Conservation (phyloP, 768 basidiomycete species). For the Rhizopogon rudus region DNA sequence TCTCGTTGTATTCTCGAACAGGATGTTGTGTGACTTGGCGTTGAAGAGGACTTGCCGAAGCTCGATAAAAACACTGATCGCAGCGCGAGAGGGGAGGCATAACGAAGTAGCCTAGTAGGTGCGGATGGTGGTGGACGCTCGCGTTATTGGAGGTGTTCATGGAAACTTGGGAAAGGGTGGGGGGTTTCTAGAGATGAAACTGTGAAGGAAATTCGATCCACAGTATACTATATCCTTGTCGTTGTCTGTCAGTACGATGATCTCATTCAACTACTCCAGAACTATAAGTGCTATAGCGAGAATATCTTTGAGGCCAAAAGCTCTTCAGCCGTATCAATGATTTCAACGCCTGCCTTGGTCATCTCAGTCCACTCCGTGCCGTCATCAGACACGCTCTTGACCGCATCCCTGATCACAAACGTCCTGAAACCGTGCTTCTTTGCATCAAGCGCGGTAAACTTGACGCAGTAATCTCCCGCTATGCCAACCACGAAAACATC, state of each 20-base stretch:
- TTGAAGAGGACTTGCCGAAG: too few relatives aligned
- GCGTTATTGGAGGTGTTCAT: too few relatives aligned
- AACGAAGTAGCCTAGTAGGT: too few relatives aligned
- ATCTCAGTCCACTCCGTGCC: conserved; percentile 34
- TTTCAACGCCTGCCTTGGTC: conserved; percentile 28
- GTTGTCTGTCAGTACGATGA: neutral
- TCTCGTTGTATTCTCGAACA: too few relatives aligned
- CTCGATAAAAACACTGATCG: too few relatives aligned
- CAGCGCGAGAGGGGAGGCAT: too few relatives aligned
- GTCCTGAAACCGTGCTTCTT: conserved; percentile 41
- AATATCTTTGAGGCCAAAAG: conserved; percentile 9
- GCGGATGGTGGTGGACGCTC: too few relatives aligned
- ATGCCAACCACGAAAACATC: conserved; percentile 63
- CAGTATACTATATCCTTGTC: too few relatives aligned
- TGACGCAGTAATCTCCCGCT: conserved; percentile 79
- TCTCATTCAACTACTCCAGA: neutral
- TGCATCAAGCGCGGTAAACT: conserved; percentile 51
- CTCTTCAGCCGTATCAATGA: conserved; percentile 25
- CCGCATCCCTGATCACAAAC: conserved; percentile 46
- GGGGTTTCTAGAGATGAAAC: too few relatives aligned
- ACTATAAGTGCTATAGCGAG: neutral
- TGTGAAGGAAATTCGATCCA: neutral
- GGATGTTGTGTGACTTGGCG: too few relatives aligned
- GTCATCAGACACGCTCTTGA: conserved; percentile 34
- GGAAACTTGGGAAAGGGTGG: too few relatives aligned